Percentiles rank a stretch among this genome's conserved stretches.
phyloP scores from a whole-genome alignment of 2,329 filamentous ascomycete species.

The Calycina herbarum region DNA sequence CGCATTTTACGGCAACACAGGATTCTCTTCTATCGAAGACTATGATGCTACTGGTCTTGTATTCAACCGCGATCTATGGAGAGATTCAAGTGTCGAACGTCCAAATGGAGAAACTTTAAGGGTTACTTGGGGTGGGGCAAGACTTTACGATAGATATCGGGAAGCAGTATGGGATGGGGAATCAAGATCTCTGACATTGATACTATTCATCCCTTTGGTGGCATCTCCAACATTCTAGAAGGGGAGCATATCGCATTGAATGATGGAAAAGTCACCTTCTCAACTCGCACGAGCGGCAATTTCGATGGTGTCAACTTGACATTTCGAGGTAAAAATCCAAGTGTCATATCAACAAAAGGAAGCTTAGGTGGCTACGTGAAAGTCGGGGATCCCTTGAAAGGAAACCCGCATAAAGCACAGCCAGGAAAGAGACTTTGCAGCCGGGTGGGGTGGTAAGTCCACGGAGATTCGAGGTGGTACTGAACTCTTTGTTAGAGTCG shows the following conservation, averaged over 20 bases:
- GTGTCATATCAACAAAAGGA: conserved; percentile 28
- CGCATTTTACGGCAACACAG: conserved; percentile 30
- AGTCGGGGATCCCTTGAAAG: conserved; percentile 33
- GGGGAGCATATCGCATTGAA: conserved; percentile 17
- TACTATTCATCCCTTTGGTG: conserved; percentile 34
- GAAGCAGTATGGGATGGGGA: conserved; percentile 39
- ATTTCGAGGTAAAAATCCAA: conserved; percentile 17
- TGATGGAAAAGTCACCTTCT: conserved; percentile 27
- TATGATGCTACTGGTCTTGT: conserved; percentile 36
- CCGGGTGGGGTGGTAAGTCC: conserved; percentile 26
- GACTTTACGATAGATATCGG: conserved; percentile 39
- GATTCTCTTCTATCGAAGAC: conserved; percentile 36
- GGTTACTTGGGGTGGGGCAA: conserved; percentile 38
- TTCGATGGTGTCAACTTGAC: conserved; percentile 37
- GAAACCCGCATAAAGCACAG: conserved; percentile 36
- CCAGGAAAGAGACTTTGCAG: conserved; percentile 21
- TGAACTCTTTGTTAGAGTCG: conserved; percentile 31
- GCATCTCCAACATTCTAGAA: conserved; percentile 30
- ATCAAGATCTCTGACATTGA: conserved; percentile 28
- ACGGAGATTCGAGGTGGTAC: conserved; percentile 30
- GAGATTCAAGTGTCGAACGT: conserved; percentile 22
- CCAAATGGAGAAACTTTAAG: conserved; percentile 21
- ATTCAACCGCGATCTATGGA: conserved; percentile 31
- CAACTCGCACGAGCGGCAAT: conserved; percentile 36
- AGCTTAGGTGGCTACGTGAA: conserved; percentile 37